Evolutionary conservation across 345 rosid species (phyloP), one percentile per base, ranked within the genome.

Genomic region (Salix caprea): DNA sequence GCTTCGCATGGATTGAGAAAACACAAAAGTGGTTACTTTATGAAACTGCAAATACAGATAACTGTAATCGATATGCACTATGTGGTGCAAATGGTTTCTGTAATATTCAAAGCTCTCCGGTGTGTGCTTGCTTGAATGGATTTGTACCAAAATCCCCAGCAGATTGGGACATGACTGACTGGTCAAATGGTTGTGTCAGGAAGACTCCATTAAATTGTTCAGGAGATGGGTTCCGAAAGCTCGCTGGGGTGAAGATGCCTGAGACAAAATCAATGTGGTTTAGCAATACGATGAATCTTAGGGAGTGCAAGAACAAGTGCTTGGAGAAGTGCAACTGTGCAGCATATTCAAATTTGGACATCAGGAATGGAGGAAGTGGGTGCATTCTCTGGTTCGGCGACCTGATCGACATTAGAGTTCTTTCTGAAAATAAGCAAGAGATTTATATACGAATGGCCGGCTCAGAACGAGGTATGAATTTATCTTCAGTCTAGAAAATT

Each of bases 101-200:
- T 23, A 10, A 44, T 13, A 44, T 44, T 44, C 50, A 44, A 11
- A 44, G 50, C 50, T 13, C 5, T 44, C 50, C 50, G 13, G 15
- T 44, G 50, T 44, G 50, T 44, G 50, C 0, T 12, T 44, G 50
- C 16, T 44, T 44, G 5, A 13, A 44, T 44, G 75, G 80, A 21
- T 77, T 77, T 34, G 44, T 15, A 4, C 74, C 79, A 5, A 76
- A 77, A 37, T 26, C 15, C 4, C n/a, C 19, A 19, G 15, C 1
- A 26, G 66, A 72, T 15, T 58, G 67, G 75, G 16, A 48, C 54
- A 24, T 5, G 65, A 21, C 10, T 2, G 58, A 23, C 10, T 69
- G 37, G 54, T 26, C 68, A 0, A 34, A 19, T 23, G 78, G 73
- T 13, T 76, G 78, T 56, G 78, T 68, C 16, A 13, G 66, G 16